A percentile compares a stretch with the other conserved stretches of the same genome.
Conservation (phyloP, 75 land plant species). For the Picea sitchensis region DNA sequence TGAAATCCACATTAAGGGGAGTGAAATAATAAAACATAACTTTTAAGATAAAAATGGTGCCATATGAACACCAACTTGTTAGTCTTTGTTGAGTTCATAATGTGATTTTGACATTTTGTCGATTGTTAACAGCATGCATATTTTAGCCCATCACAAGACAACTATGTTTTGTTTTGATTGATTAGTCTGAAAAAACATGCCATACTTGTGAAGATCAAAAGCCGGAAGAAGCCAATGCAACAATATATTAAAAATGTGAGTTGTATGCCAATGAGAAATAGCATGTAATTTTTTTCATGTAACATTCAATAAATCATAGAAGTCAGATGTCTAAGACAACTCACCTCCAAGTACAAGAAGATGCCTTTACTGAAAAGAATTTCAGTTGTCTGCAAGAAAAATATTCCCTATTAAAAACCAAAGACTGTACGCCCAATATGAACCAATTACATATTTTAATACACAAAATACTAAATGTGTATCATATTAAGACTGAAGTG, state of each 20-base stretch:
- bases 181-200: background rate
- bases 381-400: constrained; percentile 79
- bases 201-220: background rate
- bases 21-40: too few species aligned
- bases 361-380: constrained; percentile 70
- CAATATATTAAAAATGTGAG: background rate
- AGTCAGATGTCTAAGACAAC: background rate
- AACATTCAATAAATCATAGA: background rate
- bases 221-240: background rate
- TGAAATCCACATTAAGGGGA: too few species aligned
- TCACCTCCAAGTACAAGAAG: constrained; percentile 66
- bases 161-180: background rate
- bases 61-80: too few species aligned
- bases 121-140: background rate
- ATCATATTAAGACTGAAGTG: background rate
- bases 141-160: background rate
- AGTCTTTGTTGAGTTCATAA: too few species aligned
- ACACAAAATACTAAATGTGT: background rate
- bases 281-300: background rate
- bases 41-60: too few species aligned
- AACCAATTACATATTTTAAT: background rate
- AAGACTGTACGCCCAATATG: background rate
- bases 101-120: too few species aligned
- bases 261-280: background rate
- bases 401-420: background rate